A percentile compares a stretch with the other conserved stretches of the same genome.
Evolutionary conservation across 2,329 filamentous ascomycete genomes (phyloP).

Genomic region (Colletotrichum tofieldiae): DNA sequence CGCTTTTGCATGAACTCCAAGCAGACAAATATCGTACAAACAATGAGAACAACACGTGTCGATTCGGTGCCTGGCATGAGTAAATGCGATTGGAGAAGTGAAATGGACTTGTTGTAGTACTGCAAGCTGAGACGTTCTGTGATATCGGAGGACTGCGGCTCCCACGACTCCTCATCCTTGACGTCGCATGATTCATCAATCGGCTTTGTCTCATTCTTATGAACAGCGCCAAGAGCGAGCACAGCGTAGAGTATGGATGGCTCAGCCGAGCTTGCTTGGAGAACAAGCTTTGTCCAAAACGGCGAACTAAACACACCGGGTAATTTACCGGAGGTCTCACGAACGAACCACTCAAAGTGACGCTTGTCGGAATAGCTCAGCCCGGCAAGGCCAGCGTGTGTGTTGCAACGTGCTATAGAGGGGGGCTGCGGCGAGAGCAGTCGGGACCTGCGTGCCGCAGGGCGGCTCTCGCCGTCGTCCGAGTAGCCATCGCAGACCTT

Average conservation of each 20-base stretch:
- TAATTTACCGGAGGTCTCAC: constrained; percentile 55
- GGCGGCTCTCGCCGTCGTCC: constrained; percentile 39
- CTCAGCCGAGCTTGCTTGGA: constrained; percentile 55
- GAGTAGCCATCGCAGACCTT: constrained; percentile 47
- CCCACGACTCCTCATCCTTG: constrained; percentile 45
- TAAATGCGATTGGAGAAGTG: constrained; percentile 54
- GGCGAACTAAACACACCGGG: constrained; percentile 54
- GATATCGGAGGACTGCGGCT: neutral
- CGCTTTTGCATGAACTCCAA: constrained; percentile 56
- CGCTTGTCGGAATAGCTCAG: constrained; percentile 25
- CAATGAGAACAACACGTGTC: constrained; percentile 55
- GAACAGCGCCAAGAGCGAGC: constrained; percentile 42
- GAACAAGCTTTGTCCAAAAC: constrained; percentile 57
- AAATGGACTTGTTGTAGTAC: constrained; percentile 58
- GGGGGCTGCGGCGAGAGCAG: neutral
- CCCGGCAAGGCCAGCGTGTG: constrained; percentile 3
- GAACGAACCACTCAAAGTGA: constrained; percentile 62
- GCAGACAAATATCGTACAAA: constrained; percentile 55
- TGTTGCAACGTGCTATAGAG: neutral
- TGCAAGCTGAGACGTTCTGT: constrained; percentile 49
- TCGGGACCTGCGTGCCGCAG: neutral
- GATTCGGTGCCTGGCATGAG: constrained; percentile 47
- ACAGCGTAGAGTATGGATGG: constrained; percentile 58
- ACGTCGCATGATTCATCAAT: constrained; percentile 49
- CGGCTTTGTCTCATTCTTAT: neutral